A percentile compares a stretch with the other conserved stretches of the same genome.
phyloP scores from a whole-genome alignment of 1,139 yeast genomes.

The Eremothecium gossypii region DNA sequence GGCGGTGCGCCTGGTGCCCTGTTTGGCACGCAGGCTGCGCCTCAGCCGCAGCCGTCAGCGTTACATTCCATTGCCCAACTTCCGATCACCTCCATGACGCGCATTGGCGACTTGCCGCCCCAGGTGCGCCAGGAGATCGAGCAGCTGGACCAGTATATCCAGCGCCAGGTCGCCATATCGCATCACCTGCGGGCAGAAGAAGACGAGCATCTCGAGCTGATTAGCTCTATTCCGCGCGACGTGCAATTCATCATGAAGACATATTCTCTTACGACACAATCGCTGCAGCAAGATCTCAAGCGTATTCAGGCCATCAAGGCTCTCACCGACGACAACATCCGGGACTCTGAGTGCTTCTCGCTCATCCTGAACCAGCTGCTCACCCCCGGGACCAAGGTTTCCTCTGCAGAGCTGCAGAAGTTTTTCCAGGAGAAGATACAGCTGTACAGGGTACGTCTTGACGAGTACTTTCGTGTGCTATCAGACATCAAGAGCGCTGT shows the following conservation, averaged over 20 bases:
- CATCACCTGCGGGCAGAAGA: conserved; percentile 64
- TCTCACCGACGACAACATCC: conserved; percentile 36
- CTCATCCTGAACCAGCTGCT: conserved; percentile 57
- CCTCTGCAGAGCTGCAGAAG: conserved; percentile 46
- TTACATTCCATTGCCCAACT: conserved; percentile 28
- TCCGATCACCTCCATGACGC: conserved; percentile 72
- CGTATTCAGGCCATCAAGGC: conserved; percentile 35
- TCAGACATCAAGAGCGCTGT: conserved; percentile 69
- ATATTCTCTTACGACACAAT: conserved; percentile 55
- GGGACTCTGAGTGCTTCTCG: conserved; percentile 58
- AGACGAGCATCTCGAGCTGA: conserved; percentile 55
- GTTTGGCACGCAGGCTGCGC: conserved; percentile 7
- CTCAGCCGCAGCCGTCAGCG: conserved; percentile 33
- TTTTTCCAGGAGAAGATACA: conserved; percentile 46
- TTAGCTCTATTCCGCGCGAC: conserved; percentile 79
- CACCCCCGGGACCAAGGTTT: conserved; percentile 57
- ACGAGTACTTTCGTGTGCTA: conserved; percentile 56
- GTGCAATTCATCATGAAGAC: conserved; percentile 60
- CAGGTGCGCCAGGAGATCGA: conserved; percentile 69
- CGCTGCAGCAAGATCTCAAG: conserved; percentile 55
- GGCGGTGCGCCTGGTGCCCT: not conserved
- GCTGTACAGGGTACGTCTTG: conserved; percentile 47
- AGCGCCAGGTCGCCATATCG: conserved; percentile 72
- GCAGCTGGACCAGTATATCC: conserved; percentile 73
- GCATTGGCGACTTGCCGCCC: conserved; percentile 78